Evolutionary conservation across 2,329 filamentous ascomycete genomes (phyloP), one percentile per base, ranked within the genome.

Genomic region (Fusarium camptoceras): DNA sequence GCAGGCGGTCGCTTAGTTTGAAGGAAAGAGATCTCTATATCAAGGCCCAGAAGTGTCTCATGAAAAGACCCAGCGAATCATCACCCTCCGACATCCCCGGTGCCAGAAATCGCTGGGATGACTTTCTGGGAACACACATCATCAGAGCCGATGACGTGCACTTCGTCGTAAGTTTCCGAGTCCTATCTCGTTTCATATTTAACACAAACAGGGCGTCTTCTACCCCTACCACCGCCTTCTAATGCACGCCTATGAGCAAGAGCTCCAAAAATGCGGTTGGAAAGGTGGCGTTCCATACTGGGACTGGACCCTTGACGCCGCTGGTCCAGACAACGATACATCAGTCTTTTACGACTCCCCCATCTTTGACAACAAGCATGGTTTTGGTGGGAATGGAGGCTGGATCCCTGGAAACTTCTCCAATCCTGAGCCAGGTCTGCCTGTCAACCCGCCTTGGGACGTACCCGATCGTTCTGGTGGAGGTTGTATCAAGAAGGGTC

Each of bases 361-460:
- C 5, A 57, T 81, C 28, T 80, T 81, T 37, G 75, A 79, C 27
- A 55, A 75, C 3, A 59, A 68, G 5, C 73, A 76, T 11, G 68
- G 68, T 1, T 71, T 71, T 15, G 59, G 68, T 0, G 68, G 68
- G 0, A 71, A 71, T 3, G 67, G 68, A n/a, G 67, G 16, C 9
- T 71, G 53, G 28, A 31, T 71, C 1, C 68, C 67, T 8, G 68
- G 67, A 16, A 68, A 68, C 22, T 66, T 72, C 15, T 68, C 59
- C 0, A 39, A 70, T 1, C 61, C 59, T 1, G 59, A 67, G n/a
- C 57, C 57, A 8, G 59, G 69, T 5, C 42, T 73, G 14, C 34
- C 62, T 6, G 56, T 66, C 3, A 71, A 72, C 24, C 49, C 69
- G 3, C 68, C 68, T 9, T 70, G 60, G 59, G 63, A 68, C 3